Conservation (phyloP, 2,329 filamentous ascomycete genomes). For the Ceratocystis eucalypticola region DNA sequence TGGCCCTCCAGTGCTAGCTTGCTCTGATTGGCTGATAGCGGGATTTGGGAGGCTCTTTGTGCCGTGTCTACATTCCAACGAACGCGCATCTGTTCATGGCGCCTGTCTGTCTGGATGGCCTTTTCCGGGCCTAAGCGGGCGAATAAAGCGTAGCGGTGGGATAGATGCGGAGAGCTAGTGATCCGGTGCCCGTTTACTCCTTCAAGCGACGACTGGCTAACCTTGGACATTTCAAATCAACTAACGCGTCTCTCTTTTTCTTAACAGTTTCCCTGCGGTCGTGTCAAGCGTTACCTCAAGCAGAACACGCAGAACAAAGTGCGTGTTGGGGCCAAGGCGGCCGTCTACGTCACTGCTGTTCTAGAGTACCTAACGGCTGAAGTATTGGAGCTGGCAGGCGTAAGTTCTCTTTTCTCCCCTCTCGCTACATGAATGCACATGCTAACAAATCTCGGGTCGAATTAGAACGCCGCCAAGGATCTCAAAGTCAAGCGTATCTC, state of each 20-base stretch:
- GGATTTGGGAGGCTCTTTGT: neutral
- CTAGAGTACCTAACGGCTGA: slow-evolving; percentile 97
- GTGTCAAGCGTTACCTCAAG: slow-evolving; percentile 99
- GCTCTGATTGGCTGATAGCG: too few relatives aligned
- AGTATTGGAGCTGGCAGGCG: slow-evolving; percentile 90
- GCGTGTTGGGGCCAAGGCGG: slow-evolving; percentile 96
- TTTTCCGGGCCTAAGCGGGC: too few relatives aligned
- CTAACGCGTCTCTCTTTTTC: neutral
- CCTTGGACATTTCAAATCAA: neutral
- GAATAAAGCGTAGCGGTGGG: too few relatives aligned
- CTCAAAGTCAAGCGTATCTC: slow-evolving; percentile 99
- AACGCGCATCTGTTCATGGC: neutral
- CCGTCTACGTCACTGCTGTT: slow-evolving; percentile 94
- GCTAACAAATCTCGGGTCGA: slow-evolving; percentile 20
- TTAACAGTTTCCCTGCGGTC: slow-evolving; percentile 89
- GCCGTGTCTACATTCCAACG: neutral
- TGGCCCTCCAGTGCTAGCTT: too few relatives aligned
- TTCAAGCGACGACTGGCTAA: too few relatives aligned
- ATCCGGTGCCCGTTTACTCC: too few relatives aligned
- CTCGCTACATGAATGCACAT: neutral
- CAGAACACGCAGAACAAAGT: slow-evolving; percentile 99
- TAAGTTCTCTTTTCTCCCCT: slow-evolving; percentile 32
- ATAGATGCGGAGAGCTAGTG: too few relatives aligned
- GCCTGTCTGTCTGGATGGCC: neutral
- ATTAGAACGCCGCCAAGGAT: slow-evolving; percentile 89